Evolutionary conservation across 2,329 filamentous ascomycete genomes (phyloP), one percentile per base, ranked within the genome.

Genomic region (Sordariomycetes sp.): DNA sequence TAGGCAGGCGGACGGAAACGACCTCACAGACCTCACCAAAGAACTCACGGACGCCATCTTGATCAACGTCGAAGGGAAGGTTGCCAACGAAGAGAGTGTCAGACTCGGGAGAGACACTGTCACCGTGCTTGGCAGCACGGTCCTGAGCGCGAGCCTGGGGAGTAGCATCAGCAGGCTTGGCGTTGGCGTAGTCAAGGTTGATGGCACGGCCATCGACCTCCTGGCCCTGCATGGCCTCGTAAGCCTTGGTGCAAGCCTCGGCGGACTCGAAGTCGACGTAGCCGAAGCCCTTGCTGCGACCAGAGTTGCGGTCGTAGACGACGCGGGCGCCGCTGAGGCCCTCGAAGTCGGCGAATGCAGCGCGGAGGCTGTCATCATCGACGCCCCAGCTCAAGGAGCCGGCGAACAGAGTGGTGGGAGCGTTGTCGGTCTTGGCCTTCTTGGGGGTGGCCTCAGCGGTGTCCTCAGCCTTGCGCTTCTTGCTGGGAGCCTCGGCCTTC

Each of bases 41-140:
- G 57, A 82, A 78, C 47, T 81, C 75, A 42, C 70, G 71, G 46
- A 95, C 71, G 44, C 68, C 63, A 36, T 88, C 82, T 66, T 93
- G 83, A 50, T 82, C 78, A 50, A 80, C 78, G 44, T 85, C 78
- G 64, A 93, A 95, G 33, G 84, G 79, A 46, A 95, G 67, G 71
- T 95, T 95, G 50, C 87, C 88, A 45, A 94, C 78, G 63, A 92
- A 95, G 39, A 95, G 73, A 27, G 88, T 95, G 46, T 88, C 82
- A 55, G 79, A 84, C 56, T 85, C 81, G 42, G 83, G 75, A 68
- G 82, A 88, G 53, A 79, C 67, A 47, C 75, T 70, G 59, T 95
- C 88, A 44, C 88, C 88, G 56, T 80, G 90, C 53, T 75, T 71
- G 56, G 67, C 59, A 46, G 79, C 75, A 30, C 79, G 76, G 44